phyloP scores from a whole-genome alignment of 225 moss, liverwort and hornwort species.

The Bryoerythrophyllum caledonicum region DNA sequence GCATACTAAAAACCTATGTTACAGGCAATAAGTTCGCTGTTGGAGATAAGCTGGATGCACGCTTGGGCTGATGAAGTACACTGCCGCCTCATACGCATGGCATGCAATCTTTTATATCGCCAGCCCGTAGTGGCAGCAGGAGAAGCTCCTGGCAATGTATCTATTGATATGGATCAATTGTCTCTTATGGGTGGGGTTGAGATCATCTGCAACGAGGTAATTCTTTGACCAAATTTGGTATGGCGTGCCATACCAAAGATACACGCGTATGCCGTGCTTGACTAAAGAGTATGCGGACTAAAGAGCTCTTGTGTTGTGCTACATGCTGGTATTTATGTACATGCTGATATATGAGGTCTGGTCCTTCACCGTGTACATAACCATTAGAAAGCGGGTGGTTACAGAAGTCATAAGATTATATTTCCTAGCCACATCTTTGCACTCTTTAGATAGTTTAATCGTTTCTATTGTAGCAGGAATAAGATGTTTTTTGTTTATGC shows the following conservation, averaged over 20 bases:
- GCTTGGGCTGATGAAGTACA: slow-evolving; percentile 99
- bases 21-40: slow-evolving; percentile 79
- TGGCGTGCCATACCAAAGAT: too few relatives aligned
- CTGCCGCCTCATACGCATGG: slow-evolving; percentile 80
- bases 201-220: slow-evolving; percentile 88
- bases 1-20: slow-evolving; percentile 29
- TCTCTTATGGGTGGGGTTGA: slow-evolving; percentile 89
- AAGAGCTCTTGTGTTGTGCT: background rate
- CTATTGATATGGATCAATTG: slow-evolving; percentile 82
- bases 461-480: background rate
- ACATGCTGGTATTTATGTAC: background rate
- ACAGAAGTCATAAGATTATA: background rate
- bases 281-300: background rate
- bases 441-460: slow-evolving; percentile 6
- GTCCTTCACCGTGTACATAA: background rate
- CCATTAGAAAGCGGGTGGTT: slow-evolving; percentile 15
- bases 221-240: slow-evolving; percentile 1
- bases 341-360: background rate
- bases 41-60: slow-evolving; percentile 95
- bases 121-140: slow-evolving; percentile 45
- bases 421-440: background rate
- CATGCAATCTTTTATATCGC: slow-evolving; percentile 88
- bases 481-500: background rate
- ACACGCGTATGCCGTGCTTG: background rate
- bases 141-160: slow-evolving; percentile 41